Evolutionary conservation across 2,329 filamentous ascomycete species (phyloP).

Genomic region (Ceratocystis ficicola): DNA sequence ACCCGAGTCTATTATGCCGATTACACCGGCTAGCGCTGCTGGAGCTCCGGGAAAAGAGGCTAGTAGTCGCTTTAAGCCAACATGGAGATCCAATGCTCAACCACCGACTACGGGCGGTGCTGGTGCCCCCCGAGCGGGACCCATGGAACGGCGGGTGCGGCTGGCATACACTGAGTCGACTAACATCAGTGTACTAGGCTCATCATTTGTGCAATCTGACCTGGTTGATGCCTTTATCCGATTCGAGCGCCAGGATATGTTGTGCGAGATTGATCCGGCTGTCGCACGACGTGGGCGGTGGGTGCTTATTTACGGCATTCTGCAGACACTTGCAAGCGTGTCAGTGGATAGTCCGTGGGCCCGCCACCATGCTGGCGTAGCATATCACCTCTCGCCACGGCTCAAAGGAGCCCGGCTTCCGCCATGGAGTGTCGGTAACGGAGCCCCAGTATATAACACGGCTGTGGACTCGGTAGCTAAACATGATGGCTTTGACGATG

Average conservation of each 20-base stretch:
- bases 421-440: conserved; percentile 38
- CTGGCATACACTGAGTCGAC: conserved; percentile 49
- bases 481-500: conserved; percentile 28
- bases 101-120: not conserved
- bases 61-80: conserved; percentile 11
- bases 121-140: conserved; percentile 25
- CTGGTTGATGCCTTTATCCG: conserved; percentile 44
- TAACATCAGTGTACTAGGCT: conserved; percentile 45
- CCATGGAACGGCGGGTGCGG: conserved; percentile 40
- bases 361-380: conserved; percentile 40
- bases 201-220: conserved; percentile 40
- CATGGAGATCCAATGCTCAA: conserved; percentile 26
- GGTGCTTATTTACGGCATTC: conserved; percentile 47
- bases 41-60: conserved; percentile 4
- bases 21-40: not conserved
- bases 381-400: conserved; percentile 46
- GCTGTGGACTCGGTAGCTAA: conserved; percentile 17
- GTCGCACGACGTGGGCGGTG: conserved; percentile 47
- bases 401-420: conserved; percentile 41
- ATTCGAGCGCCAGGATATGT: conserved; percentile 44
- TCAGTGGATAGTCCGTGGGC: conserved; percentile 45
- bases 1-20: conserved; percentile 39
- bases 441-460: not conserved
- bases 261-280: conserved; percentile 41
- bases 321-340: conserved; percentile 48